Percentiles rank a stretch among this genome's conserved stretches.
Conservation (phyloP, 768 basidiomycete species). For the Cytidiella melzeri region DNA sequence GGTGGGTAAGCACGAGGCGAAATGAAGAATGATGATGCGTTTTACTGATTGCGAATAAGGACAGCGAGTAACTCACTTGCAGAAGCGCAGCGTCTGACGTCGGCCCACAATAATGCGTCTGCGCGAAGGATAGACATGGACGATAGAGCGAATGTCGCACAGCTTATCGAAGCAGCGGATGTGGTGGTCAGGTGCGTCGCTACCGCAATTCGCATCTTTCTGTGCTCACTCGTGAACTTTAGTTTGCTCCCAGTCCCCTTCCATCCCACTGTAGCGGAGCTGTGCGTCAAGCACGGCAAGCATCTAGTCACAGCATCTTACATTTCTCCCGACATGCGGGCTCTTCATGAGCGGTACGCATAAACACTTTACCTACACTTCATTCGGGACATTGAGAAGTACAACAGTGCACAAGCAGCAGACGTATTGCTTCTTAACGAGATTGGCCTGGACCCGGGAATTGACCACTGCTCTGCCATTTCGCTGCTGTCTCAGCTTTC, state of each 20-base stretch:
- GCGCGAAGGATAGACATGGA: slow-evolving; percentile 56
- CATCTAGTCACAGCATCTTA: slow-evolving; percentile 93
- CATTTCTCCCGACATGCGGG: slow-evolving; percentile 70
- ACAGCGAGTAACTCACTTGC: slow-evolving; percentile 66
- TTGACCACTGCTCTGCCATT: slow-evolving; percentile 85
- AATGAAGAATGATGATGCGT: slow-evolving; percentile 1
- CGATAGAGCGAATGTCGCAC: slow-evolving; percentile 38
- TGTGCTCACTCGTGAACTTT: not conserved
- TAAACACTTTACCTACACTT: not conserved
- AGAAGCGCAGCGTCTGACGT: slow-evolving; percentile 49
- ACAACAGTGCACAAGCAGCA: slow-evolving; percentile 48
- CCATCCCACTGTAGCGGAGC: slow-evolving; percentile 64
- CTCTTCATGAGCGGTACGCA: slow-evolving; percentile 53
- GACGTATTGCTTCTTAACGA: slow-evolving; percentile 81
- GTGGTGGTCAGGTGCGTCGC: slow-evolving; percentile 72
- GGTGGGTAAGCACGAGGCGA: slow-evolving; percentile 68
- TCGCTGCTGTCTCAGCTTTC: slow-evolving; percentile 52
- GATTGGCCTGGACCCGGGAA: slow-evolving; percentile 84
- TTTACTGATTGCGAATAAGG: not conserved
- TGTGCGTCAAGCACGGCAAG: slow-evolving; percentile 62
- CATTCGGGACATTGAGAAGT: not conserved
- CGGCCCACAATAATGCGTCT: slow-evolving; percentile 42
- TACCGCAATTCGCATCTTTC: not conserved
- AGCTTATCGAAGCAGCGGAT: slow-evolving; percentile 60
- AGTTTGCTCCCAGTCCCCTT: slow-evolving; percentile 78